These are phyloP conservation scores for Lasiodiplodia sp. DNA, from an alignment of 2,329 filamentous ascomycete genomes.

Conservation along the genomic window DNA sequence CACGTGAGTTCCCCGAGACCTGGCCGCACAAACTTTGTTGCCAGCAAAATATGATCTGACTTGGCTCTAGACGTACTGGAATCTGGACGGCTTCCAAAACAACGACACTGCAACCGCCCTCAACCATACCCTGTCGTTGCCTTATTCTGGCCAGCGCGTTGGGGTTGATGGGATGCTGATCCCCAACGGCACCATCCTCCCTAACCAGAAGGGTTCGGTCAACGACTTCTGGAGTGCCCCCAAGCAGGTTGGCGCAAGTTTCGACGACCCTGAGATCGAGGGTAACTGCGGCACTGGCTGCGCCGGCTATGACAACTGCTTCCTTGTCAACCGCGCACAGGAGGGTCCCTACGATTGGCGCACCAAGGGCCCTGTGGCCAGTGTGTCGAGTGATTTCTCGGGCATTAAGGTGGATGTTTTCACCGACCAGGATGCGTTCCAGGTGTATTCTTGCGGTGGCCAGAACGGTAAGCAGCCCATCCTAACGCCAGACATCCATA, in stretches of 20 bases:
- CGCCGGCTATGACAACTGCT: conserved; percentile 84
- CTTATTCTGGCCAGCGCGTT: conserved; percentile 74
- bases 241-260: conserved; percentile 78
- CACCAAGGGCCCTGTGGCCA: conserved; percentile 64
- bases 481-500: background rate
- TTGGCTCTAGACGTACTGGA: conserved; percentile 74
- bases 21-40: background rate
- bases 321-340: conserved; percentile 68
- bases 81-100: conserved; percentile 80
- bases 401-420: conserved; percentile 85
- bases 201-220: conserved; percentile 70
- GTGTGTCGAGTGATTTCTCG: conserved; percentile 74
- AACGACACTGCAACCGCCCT: conserved; percentile 69
- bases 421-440: conserved; percentile 85
- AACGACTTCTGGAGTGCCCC: conserved; percentile 84
- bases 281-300: conserved; percentile 84
- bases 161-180: conserved; percentile 65
- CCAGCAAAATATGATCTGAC: background rate
- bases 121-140: conserved; percentile 76
- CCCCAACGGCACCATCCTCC: conserved; percentile 66
- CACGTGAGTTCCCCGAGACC: conserved; percentile 59
- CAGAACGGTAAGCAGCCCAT: conserved; percentile 66
- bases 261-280: conserved; percentile 66
- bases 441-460: conserved; percentile 83
- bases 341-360: conserved; percentile 70